phyloP scores from a whole-genome alignment of 306 rosid genomes.

The Quercus glauca region DNA sequence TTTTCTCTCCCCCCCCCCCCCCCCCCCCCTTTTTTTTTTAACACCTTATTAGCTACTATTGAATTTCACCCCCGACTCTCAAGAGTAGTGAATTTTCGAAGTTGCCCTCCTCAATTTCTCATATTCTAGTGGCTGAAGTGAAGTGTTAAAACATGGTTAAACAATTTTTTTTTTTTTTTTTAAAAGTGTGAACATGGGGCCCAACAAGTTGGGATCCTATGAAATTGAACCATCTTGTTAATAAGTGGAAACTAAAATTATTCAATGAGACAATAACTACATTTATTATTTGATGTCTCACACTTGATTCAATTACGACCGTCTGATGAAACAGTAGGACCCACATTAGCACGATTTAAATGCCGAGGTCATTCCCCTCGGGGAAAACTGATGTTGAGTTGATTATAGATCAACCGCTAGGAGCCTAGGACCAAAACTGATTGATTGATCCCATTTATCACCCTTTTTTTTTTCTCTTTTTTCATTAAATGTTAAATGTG shows the following conservation, averaged over 20 bases:
- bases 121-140: not conserved
- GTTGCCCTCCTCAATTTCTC: constrained; percentile 14
- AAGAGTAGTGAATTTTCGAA: constrained; percentile 3
- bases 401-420: constrained; percentile 10
- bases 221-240: not conserved
- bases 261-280: too few species aligned
- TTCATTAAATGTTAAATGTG: too few species aligned
- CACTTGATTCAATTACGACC: too few species aligned
- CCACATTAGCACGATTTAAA: not conserved
- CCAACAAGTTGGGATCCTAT: not conserved
- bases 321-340: not conserved
- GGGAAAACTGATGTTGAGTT: constrained; percentile 20
- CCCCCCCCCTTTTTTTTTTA: too few species aligned
- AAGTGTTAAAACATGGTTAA: too few species aligned
- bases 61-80: constrained; percentile 19
- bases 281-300: too few species aligned
- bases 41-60: constrained; percentile 19
- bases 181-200: not conserved
- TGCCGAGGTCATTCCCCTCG: constrained; percentile 7
- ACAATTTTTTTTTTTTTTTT: too few species aligned
- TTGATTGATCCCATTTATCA: constrained; percentile 16
- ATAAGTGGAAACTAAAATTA: too few species aligned
- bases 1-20: too few species aligned
- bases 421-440: not conserved
- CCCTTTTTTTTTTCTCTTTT: not conserved